Evolutionary conservation across 805 yeast genomes (phyloP).

Genomic region (Lipomyces anomalus): DNA sequence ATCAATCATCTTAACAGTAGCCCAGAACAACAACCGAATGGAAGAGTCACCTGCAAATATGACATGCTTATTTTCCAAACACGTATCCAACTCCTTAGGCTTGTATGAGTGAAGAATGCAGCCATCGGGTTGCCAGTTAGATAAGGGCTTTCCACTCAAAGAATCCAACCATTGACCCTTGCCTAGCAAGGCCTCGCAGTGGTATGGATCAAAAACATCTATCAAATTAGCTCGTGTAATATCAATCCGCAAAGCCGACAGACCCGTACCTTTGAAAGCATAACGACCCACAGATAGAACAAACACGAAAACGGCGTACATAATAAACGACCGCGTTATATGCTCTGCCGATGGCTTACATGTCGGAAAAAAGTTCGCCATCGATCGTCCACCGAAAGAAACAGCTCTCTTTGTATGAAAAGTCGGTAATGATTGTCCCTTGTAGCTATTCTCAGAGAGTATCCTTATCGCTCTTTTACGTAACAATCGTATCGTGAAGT

Average conservation of each 20-base stretch:
- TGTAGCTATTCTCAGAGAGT: too few relatives aligned
- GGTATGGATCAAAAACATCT: constrained; percentile 21
- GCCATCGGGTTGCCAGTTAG: constrained; percentile 27
- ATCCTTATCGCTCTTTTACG: too few relatives aligned
- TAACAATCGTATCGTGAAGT: too few relatives aligned
- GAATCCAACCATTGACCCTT: constrained; percentile 17
- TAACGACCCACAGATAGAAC: constrained; percentile 17
- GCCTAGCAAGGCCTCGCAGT: constrained; percentile 16
- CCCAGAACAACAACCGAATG: constrained; percentile 26
- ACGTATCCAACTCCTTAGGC: constrained; percentile 14
- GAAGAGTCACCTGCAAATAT: constrained; percentile 27
- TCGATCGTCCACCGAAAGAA: too few relatives aligned
- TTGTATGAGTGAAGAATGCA: constrained; percentile 24
- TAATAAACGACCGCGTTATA: constrained; percentile 6
- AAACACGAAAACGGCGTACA: constrained; percentile 14
- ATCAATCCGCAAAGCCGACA: background rate
- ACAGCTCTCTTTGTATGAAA: too few relatives aligned
- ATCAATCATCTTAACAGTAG: constrained; percentile 22
- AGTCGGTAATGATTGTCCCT: too few relatives aligned
- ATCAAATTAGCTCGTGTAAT: background rate
- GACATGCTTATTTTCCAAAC: constrained; percentile 20
- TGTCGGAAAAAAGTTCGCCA: too few relatives aligned
- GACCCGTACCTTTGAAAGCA: constrained; percentile 13
- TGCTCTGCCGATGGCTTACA: constrained; percentile 9
- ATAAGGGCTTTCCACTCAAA: constrained; percentile 5